These are phyloP conservation scores for Starmerella bombicola DNA, from an alignment of 805 yeast genomes.

Conservation along the genomic window DNA sequence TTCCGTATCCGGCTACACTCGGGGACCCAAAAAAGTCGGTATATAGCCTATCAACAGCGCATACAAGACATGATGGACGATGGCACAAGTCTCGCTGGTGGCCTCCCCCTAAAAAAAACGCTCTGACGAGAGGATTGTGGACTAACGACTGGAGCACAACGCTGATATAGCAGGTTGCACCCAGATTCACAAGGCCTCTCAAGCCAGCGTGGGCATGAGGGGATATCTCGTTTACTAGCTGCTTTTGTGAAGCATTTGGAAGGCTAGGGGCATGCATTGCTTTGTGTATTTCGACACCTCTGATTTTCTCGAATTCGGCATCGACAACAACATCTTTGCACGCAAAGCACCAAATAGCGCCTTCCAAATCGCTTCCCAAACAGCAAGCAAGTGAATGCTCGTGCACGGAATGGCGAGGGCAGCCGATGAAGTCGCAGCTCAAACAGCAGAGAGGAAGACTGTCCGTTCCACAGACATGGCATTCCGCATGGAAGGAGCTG, in stretches of 20 bases:
- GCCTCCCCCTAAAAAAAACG: conserved; percentile 61
- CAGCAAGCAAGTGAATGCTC: conserved; percentile 53
- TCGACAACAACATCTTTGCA: conserved; percentile 65
- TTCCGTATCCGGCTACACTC: conserved; percentile 59
- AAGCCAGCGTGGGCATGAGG: conserved; percentile 60
- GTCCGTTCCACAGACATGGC: conserved; percentile 10
- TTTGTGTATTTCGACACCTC: conserved; percentile 5
- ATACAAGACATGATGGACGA: conserved; percentile 50
- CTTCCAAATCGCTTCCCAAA: conserved; percentile 44
- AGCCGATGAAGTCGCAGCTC: conserved; percentile 20
- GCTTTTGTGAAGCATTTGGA: neutral
- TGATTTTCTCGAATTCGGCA: conserved; percentile 18
- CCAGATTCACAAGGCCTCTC: conserved; percentile 83
- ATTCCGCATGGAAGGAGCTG: conserved; percentile 9
- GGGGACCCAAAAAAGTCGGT: conserved; percentile 57
- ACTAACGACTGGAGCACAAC: conserved; percentile 77
- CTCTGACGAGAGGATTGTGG: conserved; percentile 79
- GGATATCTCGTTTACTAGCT: conserved; percentile 29
- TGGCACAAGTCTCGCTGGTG: conserved; percentile 45
- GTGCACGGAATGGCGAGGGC: conserved; percentile 18
- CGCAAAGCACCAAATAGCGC: conserved; percentile 53
- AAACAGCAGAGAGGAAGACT: conserved; percentile 19
- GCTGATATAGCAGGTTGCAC: conserved; percentile 95
- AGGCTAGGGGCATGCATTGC: conserved; percentile 2
- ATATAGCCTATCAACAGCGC: conserved; percentile 72